Evolutionary conservation across 257 asterid species (phyloP), one percentile per base, ranked within the genome.

Genomic region (Solanum medicagineum): DNA sequence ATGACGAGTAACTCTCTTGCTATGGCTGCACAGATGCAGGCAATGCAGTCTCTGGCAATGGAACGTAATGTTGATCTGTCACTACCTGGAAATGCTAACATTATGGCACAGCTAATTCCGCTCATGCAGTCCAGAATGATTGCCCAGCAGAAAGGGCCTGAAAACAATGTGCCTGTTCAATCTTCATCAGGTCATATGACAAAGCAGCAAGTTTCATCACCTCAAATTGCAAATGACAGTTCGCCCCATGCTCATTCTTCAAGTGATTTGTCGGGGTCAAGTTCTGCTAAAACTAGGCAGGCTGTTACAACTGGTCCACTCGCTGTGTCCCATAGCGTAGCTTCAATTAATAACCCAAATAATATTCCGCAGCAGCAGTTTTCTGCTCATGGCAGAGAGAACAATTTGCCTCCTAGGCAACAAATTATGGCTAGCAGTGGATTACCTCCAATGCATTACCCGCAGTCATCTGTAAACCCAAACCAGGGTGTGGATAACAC

Each of bases 61-160:
- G 99, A 95, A 84, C 98, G 92, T 89, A 94, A 92, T 87, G 94
- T 97, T 88, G 99, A 97, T 88, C 92, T 95, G 89, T 93, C 99
- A 60, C 87, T 90, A 88, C 99, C 99, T 85, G 95, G 96, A 54
- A 94, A 93, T 92, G 99, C 97, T 74, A 91, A 86, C 89, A 83
- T 93, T 85, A 89, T 95, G 79, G 94, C 98, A 22, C 99, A 97
- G 85, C 91, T 97, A 55, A 84, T 92, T 83, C 96, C 96, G 22
- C 85, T 91, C 66, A 90, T 97, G 96, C 99, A 97, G 89, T 90
- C 96, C 87, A 91, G 97, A 89, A 93, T 94, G 95, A 89, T 75
- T 86, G 87, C 96, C 66, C 99, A 93, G 79, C 99, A 93, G 75
- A 94, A 92, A 88, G 88, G 88, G 71, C 89, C 89, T 88, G 99